A percentile compares a stretch with the other conserved stretches of the same genome.
Conservation (phyloP, 345 rosid genomes). For the Eutrema japonicum region DNA sequence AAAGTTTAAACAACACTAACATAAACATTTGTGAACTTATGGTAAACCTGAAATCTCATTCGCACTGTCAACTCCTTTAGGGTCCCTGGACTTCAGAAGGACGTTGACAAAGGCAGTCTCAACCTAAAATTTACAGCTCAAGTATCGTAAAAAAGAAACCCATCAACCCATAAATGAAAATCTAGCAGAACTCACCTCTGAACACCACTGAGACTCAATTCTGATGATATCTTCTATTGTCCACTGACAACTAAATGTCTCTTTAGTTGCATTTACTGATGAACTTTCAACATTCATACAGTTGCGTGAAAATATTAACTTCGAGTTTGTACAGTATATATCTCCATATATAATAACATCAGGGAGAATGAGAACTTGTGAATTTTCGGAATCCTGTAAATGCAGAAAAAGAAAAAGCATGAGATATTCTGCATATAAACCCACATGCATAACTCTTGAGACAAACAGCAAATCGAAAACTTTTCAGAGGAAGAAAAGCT, state of each 20-base stretch:
- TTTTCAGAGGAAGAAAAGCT: conserved; percentile 9
- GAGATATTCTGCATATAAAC: conserved; percentile 19
- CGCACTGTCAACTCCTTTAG: conserved; percentile 41
- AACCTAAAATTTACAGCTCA: conserved; percentile 51
- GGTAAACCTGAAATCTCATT: conserved; percentile 56
- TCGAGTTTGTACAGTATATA: conserved; percentile 51
- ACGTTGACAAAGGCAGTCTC: conserved; percentile 62
- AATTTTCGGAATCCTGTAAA: conserved; percentile 55
- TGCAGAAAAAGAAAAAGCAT: conserved; percentile 14
- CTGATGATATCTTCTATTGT: conserved; percentile 51
- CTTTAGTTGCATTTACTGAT: conserved; percentile 47
- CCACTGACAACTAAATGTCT: conserved; percentile 55
- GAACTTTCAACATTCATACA: conserved; percentile 57
- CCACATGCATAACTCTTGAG: conserved; percentile 2
- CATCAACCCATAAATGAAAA: conserved; percentile 22
- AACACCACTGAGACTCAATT: conserved; percentile 60
- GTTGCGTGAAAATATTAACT: conserved; percentile 54
- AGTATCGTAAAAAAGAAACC: conserved; percentile 5
- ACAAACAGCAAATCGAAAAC: conserved; percentile 19
- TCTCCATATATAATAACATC: conserved; percentile 55
- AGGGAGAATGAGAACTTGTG: conserved; percentile 53
- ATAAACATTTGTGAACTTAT: conserved; percentile 13
- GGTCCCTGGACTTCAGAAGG: conserved; percentile 52
- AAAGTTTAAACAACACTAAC: conserved; percentile 14
- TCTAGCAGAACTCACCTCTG: conserved; percentile 49